A percentile compares a stretch with the other conserved stretches of the same genome.
Evolutionary conservation across 345 rosid species (phyloP).

Genomic region (Cardamine chenopodiifolia): DNA sequence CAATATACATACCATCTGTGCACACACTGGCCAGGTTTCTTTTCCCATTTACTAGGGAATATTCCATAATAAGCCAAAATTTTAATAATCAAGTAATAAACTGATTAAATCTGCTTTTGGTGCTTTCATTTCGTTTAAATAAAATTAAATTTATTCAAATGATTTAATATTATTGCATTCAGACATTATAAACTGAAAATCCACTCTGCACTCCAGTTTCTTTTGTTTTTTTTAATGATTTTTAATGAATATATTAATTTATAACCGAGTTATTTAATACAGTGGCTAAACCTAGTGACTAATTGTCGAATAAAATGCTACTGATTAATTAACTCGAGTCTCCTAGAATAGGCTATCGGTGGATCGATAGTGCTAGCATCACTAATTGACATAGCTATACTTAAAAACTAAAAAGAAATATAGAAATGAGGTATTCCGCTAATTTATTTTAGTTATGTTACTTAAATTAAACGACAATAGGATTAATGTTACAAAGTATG

Average conservation of each 20-base stretch:
- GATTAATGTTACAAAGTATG: too few species aligned
- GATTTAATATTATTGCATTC: conserved; percentile 24
- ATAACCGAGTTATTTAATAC: not conserved
- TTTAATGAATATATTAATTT: not conserved
- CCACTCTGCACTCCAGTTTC: not conserved
- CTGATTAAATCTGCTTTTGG: not conserved
- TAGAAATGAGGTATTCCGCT: too few species aligned
- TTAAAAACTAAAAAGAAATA: too few species aligned
- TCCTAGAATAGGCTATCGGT: conserved; percentile 1
- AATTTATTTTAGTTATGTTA: too few species aligned
- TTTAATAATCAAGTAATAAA: conserved; percentile 11
- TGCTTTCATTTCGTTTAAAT: not conserved
- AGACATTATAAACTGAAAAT: not conserved
- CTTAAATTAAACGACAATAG: too few species aligned
- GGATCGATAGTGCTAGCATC: not conserved
- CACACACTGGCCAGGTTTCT: conserved; percentile 4
- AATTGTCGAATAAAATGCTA: not conserved
- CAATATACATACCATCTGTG: conserved; percentile 21
- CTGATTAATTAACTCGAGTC: conserved; percentile 1
- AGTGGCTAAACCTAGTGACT: conserved; percentile 16
- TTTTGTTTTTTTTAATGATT: not conserved
- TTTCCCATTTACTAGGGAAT: conserved; percentile 36
- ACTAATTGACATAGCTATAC: too few species aligned
- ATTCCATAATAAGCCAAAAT: conserved; percentile 19
- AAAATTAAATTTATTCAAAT: not conserved